A percentile compares a stretch with the other conserved stretches of the same genome.
phyloP scores from a whole-genome alignment of 257 asterid genomes.

The Solanum bulbocastanum region DNA sequence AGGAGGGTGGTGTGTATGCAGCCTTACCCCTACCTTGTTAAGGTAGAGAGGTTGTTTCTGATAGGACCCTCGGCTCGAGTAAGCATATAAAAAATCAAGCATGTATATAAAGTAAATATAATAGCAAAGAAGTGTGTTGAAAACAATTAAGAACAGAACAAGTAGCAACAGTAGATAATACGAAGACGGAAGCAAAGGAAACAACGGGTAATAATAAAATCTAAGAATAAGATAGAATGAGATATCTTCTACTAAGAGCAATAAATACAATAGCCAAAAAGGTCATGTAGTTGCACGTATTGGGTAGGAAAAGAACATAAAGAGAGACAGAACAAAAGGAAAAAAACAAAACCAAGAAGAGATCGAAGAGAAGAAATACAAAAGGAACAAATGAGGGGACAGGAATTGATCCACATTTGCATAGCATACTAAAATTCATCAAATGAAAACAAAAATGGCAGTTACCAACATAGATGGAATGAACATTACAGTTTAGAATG shows the following conservation, averaged over 20 bases:
- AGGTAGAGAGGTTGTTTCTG: neutral
- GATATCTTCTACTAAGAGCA: neutral
- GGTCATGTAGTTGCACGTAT: too few species aligned
- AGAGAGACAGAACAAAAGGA: neutral
- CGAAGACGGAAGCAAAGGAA: neutral
- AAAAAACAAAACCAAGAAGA: neutral
- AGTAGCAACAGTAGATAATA: neutral
- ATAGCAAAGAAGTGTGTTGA: neutral
- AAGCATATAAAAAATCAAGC: neutral
- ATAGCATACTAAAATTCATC: neutral
- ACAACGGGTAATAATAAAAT: neutral
- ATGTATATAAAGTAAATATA: neutral
- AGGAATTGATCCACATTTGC: neutral
- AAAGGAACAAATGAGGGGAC: neutral
- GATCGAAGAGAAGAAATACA: neutral
- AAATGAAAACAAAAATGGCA: neutral
- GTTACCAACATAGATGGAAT: neutral
- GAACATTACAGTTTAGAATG: neutral
- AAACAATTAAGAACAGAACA: neutral
- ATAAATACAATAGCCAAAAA: too few species aligned
- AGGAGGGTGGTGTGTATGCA: neutral
- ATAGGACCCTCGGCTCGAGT: neutral
- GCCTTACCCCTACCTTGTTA: neutral
- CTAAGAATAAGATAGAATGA: neutral
- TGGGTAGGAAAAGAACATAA: neutral